Percentiles rank a stretch among this genome's conserved stretches.
Conservation (phyloP, 2,329 filamentous ascomycete species). For the Teratosphaeria pseudoeucalypti region DNA sequence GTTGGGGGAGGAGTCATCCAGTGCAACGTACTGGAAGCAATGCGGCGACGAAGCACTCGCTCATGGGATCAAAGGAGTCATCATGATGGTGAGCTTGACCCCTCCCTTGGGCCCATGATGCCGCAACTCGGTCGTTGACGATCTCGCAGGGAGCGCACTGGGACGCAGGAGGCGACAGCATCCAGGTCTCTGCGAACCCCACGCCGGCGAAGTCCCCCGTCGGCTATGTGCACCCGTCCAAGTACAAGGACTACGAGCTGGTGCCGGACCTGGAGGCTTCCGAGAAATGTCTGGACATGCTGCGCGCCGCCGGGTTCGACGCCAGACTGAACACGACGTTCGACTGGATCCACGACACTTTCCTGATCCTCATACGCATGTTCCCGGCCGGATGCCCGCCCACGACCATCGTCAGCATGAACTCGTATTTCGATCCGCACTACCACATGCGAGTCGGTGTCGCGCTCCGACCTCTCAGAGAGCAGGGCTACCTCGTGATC, state of each 20-base stretch:
- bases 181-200: slow-evolving; percentile 53
- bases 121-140: background rate
- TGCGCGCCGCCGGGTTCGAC: slow-evolving; percentile 45
- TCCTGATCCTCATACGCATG: slow-evolving; percentile 59
- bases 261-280: slow-evolving; percentile 48
- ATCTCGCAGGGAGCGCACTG: slow-evolving; percentile 48
- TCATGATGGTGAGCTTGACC: slow-evolving; percentile 44
- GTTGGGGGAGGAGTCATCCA: slow-evolving; percentile 53
- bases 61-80: slow-evolving; percentile 49
- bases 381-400: slow-evolving; percentile 57
- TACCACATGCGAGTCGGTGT: slow-evolving; percentile 49
- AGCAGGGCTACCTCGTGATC: slow-evolving; percentile 47
- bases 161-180: slow-evolving; percentile 45
- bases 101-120: background rate
- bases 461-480: slow-evolving; percentile 45
- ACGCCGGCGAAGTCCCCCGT: slow-evolving; percentile 52
- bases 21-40: slow-evolving; percentile 55
- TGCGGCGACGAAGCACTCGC: slow-evolving; percentile 53
- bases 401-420: slow-evolving; percentile 49
- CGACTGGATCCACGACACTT: slow-evolving; percentile 65
- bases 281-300: slow-evolving; percentile 39
- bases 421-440: slow-evolving; percentile 46
- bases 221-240: slow-evolving; percentile 55
- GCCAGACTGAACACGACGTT: slow-evolving; percentile 45
- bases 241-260: slow-evolving; percentile 54